These are phyloP conservation scores for Canavalia ensiformis DNA, from an alignment of 306 rosid genomes.

Conservation along the genomic window DNA sequence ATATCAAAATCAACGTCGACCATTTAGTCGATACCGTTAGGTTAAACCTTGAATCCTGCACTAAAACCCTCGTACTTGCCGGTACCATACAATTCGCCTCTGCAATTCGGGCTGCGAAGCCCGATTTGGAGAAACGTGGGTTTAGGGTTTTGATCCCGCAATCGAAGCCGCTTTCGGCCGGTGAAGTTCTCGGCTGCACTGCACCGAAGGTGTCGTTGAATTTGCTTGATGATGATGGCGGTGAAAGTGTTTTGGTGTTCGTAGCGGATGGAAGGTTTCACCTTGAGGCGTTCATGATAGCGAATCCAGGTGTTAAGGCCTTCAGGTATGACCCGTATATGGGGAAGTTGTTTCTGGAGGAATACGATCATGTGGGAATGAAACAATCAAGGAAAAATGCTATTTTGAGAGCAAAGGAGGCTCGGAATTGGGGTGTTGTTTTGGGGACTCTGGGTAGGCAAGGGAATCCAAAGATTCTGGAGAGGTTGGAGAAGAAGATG, in stretches of 20 bases:
- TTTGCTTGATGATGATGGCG: conserved; percentile 44
- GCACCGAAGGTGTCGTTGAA: conserved; percentile 70
- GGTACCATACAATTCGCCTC: conserved; percentile 92
- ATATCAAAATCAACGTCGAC: conserved; percentile 71
- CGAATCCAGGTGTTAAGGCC: conserved; percentile 77
- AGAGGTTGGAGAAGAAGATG: conserved; percentile 80
- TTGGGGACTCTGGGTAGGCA: conserved; percentile 95
- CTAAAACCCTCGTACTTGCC: conserved; percentile 65
- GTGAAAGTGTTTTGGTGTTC: conserved; percentile 68
- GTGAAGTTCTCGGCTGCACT: conserved; percentile 94
- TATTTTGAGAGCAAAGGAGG: conserved; percentile 65
- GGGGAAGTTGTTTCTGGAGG: conserved; percentile 86
- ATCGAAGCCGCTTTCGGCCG: conserved; percentile 86
- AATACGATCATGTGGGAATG: conserved; percentile 91
- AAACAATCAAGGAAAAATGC: conserved; percentile 74
- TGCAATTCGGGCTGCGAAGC: conserved; percentile 74
- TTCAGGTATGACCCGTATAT: conserved; percentile 88
- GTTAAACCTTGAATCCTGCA: conserved; percentile 54
- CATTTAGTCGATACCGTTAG: conserved; percentile 67
- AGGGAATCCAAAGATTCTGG: conserved; percentile 90
- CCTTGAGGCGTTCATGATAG: conserved; percentile 93
- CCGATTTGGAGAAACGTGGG: conserved; percentile 76
- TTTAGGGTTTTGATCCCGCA: conserved; percentile 84
- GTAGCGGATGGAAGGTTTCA: conserved; percentile 96
- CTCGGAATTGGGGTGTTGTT: conserved; percentile 83